Conservation (phyloP, 345 rosid genomes). For the sweet orange (Citrus sinensis) region DNA sequence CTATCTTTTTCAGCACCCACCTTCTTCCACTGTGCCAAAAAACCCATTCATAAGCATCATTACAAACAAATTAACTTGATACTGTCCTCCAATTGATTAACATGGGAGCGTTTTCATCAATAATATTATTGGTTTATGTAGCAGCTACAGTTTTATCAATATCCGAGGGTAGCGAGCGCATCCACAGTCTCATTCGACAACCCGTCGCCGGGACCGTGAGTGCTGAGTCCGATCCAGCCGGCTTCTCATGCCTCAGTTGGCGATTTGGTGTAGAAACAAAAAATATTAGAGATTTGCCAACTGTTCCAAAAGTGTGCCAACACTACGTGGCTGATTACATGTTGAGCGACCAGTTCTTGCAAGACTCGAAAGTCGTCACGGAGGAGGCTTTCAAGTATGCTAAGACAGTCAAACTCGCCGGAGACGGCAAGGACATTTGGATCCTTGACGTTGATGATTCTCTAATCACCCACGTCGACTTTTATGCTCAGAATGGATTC, state of each 20-base stretch:
- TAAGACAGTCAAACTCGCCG: slow-evolving; percentile 19
- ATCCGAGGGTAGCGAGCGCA: too few relatives aligned
- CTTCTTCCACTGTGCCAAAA: too few relatives aligned
- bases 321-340: slow-evolving; percentile 50
- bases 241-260: slow-evolving; percentile 50
- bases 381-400: slow-evolving; percentile 39
- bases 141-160: too few relatives aligned
- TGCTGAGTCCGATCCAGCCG: neutral
- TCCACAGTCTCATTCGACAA: too few relatives aligned
- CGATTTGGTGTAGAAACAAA: slow-evolving; percentile 57
- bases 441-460: slow-evolving; percentile 48
- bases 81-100: too few relatives aligned
- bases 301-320: slow-evolving; percentile 42
- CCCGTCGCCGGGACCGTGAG: neutral
- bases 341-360: slow-evolving; percentile 35
- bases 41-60: too few relatives aligned
- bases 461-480: slow-evolving; percentile 28
- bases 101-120: too few relatives aligned
- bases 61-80: too few relatives aligned
- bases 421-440: slow-evolving; percentile 38
- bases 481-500: slow-evolving; percentile 24
- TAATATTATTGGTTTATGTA: too few relatives aligned
- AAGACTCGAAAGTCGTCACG: slow-evolving; percentile 39
- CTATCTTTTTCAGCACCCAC: too few relatives aligned
- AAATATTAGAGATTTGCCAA: slow-evolving; percentile 41